Evolutionary conservation across 2,329 filamentous ascomycete genomes (phyloP), one percentile per base, ranked within the genome.

Genomic region (Fusarium hostae): DNA sequence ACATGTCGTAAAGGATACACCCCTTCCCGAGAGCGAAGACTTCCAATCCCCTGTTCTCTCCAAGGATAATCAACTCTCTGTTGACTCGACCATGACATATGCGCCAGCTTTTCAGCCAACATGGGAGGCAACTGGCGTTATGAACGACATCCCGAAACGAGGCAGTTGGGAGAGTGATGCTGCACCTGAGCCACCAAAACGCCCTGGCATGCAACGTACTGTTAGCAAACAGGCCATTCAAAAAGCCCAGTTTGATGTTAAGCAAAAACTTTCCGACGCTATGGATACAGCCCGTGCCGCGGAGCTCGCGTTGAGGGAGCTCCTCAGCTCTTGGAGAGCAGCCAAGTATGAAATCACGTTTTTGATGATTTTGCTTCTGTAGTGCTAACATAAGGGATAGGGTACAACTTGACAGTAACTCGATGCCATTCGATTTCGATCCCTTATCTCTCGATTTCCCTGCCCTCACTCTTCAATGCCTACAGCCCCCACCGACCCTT

Each of bases 391-490:
- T 63, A 20, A 34, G 66, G 41, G 34, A 26, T 68, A 90, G 88
- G 74, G 84, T 86, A 75, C 85, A 88, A 50, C 83, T 89, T 52
- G 86, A 89, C 66, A 83, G 85, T 71, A 82, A 83, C 56, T 87
- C 87, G 12, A 83, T 85, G 73, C 89, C 89, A 5, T 91, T 91
- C 75, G 92, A 95, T 72, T 97, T 97, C 82, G 93, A 98, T 73
- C 92, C 95, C 37, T 89, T 95, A 67, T 87, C 92, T 9, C 89
- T 97, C 79, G 94, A 94, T 66, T 98, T 97, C 76, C 94, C 95
- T 10, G 91, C 92, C 10, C 87, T 98, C 43, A 94, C 92, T 39
- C 88, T 98, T 15, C 93, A 92, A 70, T 91, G 95, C 72, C 89
- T 98, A 2, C 89, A 92, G 39, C 87, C 93, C 13, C 94, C 95